phyloP scores from a whole-genome alignment of 2,329 filamentous ascomycete species.

The Alternaria tenuissima region DNA sequence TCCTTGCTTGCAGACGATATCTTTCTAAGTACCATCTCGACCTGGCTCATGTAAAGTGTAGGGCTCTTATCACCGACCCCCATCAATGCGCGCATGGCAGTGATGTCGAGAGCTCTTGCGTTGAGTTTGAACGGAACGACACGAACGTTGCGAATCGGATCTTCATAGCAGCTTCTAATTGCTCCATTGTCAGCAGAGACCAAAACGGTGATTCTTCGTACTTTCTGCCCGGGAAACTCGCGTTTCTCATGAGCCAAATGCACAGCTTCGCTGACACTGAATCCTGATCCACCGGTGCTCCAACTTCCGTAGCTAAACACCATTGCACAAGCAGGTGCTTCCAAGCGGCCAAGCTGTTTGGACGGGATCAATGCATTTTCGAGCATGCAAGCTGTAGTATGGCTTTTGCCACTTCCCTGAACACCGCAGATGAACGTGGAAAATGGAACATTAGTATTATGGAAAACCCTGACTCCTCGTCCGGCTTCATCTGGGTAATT shows the following conservation, averaged over 20 bases:
- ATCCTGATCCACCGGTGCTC: constrained; percentile 54
- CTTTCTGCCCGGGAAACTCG: too few relatives aligned
- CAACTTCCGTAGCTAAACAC: too few relatives aligned
- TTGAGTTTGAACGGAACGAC: constrained; percentile 59
- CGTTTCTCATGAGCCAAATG: constrained; percentile 28
- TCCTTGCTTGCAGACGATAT: too few relatives aligned
- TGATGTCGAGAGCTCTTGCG: constrained; percentile 59
- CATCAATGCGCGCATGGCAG: constrained; percentile 54
- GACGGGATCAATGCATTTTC: constrained; percentile 22
- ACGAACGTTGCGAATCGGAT: constrained; percentile 50
- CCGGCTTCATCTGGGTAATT: too few relatives aligned
- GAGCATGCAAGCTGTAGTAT: constrained; percentile 66
- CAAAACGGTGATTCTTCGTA: too few relatives aligned
- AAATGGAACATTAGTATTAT: constrained; percentile 65
- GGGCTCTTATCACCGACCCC: constrained; percentile 22
- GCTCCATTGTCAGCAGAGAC: too few relatives aligned
- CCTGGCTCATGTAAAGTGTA: constrained; percentile 62
- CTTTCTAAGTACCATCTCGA: too few relatives aligned
- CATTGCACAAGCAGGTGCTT: too few relatives aligned
- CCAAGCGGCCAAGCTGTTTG: too few relatives aligned
- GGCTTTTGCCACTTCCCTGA: constrained; percentile 68
- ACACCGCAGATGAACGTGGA: constrained; percentile 70
- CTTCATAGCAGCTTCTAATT: too few relatives aligned
- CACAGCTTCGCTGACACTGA: constrained; percentile 65
- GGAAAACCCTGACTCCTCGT: constrained; percentile 42